These are phyloP conservation scores for Rhizoclosmatium globosum DNA, from an alignment of 192 early-diverging fungal genomes.

Conservation along the genomic window DNA sequence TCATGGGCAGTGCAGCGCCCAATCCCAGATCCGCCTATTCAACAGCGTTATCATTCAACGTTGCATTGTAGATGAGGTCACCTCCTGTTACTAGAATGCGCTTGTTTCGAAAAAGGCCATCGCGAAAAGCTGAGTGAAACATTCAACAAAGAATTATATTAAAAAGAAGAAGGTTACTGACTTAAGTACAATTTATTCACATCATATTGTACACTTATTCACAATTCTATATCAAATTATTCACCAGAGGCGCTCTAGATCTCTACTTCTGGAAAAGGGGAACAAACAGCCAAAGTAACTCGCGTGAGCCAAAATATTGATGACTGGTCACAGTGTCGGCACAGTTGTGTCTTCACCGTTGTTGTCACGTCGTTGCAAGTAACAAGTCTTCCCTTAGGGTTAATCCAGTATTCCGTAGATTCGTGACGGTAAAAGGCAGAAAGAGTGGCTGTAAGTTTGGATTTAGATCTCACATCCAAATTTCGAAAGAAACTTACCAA, in stretches of 20 bases:
- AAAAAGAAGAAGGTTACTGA: too few species aligned
- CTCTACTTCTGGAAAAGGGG: too few species aligned
- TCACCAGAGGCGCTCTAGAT: too few species aligned
- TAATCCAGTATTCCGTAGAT: conserved; percentile 39
- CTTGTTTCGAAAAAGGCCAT: conserved; percentile 56
- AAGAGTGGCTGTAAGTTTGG: background rate
- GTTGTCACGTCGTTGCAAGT: conserved; percentile 36
- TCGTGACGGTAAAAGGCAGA: conserved; percentile 34
- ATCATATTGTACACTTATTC: too few species aligned
- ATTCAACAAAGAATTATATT: too few species aligned
- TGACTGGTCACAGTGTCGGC: conserved; percentile 2
- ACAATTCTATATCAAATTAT: too few species aligned
- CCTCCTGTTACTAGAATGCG: conserved; percentile 62
- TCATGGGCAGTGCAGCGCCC: conserved; percentile 53
- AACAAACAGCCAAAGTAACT: background rate
- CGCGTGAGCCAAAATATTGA: background rate
- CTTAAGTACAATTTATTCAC: too few species aligned
- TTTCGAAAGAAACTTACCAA: conserved; percentile 2
- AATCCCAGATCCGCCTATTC: background rate
- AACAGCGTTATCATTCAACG: background rate
- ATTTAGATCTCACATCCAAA: background rate
- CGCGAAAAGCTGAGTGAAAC: conserved; percentile 42
- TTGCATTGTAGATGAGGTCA: background rate
- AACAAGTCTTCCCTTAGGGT: conserved; percentile 21
- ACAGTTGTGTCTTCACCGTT: conserved; percentile 17